Percentiles rank a stretch among this genome's conserved stretches.
Evolutionary conservation across 129 eudicot species (phyloP).

Genomic region (Flaveria robusta): DNA sequence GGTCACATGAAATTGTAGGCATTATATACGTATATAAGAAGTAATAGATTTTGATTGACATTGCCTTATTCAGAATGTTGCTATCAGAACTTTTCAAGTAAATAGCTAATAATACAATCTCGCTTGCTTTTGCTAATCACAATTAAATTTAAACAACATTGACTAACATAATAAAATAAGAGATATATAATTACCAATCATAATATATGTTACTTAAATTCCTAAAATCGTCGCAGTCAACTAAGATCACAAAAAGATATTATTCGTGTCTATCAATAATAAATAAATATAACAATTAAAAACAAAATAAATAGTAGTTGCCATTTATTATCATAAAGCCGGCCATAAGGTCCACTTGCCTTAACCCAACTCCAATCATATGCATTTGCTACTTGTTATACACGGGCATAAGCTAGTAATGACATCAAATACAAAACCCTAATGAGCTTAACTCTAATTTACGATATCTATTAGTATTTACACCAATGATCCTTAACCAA

Average conservation of each 20-base stretch:
- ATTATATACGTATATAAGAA: too few relatives aligned
- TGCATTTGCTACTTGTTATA: not conserved
- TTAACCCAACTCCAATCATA: constrained; percentile 6
- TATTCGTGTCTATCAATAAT: constrained; percentile 4
- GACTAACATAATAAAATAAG: not conserved
- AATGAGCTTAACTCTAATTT: too few relatives aligned
- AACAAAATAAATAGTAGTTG: constrained; percentile 7
- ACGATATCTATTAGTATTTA: too few relatives aligned
- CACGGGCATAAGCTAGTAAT: too few relatives aligned
- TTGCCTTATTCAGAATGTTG: too few relatives aligned
- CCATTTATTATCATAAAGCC: not conserved
- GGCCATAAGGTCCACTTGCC: constrained; percentile 6
- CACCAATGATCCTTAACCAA: too few relatives aligned
- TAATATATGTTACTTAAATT: constrained; percentile 10
- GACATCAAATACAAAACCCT: too few relatives aligned
- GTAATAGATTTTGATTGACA: too few relatives aligned
- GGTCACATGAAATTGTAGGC: too few relatives aligned
- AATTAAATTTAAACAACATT: not conserved
- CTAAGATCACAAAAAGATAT: constrained; percentile 11
- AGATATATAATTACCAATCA: not conserved
- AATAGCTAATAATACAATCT: too few relatives aligned
- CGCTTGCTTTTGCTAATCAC: too few relatives aligned
- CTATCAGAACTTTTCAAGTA: too few relatives aligned
- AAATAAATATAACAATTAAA: not conserved
- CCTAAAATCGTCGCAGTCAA: not conserved